A percentile compares a stretch with the other conserved stretches of the same genome.
phyloP scores from a whole-genome alignment of 108 stramenopile genomes.

The Parmales sp. region DNA sequence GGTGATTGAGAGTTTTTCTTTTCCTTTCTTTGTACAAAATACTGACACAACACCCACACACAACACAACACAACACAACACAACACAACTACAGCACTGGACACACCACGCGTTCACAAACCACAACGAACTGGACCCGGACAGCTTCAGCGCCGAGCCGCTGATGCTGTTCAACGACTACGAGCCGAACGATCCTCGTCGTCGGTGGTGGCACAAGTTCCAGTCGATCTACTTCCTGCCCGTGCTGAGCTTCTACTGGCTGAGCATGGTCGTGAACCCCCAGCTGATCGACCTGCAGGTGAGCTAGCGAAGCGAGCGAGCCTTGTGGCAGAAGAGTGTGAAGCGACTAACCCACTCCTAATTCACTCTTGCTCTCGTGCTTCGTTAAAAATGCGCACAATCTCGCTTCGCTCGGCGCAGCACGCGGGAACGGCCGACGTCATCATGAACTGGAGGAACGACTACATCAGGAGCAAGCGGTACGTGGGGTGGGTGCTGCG shows the following conservation, averaged over 20 bases:
- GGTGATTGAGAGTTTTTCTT: too few species aligned
- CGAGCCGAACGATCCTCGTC: slow-evolving; percentile 49
- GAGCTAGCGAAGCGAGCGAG: too few species aligned
- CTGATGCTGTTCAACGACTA: slow-evolving; percentile 73
- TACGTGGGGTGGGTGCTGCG: slow-evolving; percentile 39
- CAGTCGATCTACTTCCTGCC: slow-evolving; percentile 61
- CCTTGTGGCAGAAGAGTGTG: too few species aligned
- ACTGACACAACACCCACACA: too few species aligned
- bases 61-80: too few species aligned
- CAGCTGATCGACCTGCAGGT: slow-evolving; percentile 57
- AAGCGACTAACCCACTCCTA: too few species aligned
- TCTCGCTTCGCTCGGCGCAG: too few species aligned
- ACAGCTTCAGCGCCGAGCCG: slow-evolving; percentile 72
- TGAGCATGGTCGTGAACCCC: slow-evolving; percentile 69
- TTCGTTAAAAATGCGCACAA: too few species aligned
- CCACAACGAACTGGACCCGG: slow-evolving; percentile 65
- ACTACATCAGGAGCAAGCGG: slow-evolving; percentile 57
- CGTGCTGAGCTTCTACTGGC: slow-evolving; percentile 60
- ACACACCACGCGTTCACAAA: slow-evolving; percentile 73
- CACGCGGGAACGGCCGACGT: slow-evolving; percentile 52
- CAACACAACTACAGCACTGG: slow-evolving; percentile 61
- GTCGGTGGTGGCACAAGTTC: slow-evolving; percentile 55
- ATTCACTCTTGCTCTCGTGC: too few species aligned
- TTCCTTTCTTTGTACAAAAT: too few species aligned
- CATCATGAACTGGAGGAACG: slow-evolving; percentile 60